Conservation (phyloP, 768 basidiomycete species). For the Boletus pseudo-olivaceus region DNA sequence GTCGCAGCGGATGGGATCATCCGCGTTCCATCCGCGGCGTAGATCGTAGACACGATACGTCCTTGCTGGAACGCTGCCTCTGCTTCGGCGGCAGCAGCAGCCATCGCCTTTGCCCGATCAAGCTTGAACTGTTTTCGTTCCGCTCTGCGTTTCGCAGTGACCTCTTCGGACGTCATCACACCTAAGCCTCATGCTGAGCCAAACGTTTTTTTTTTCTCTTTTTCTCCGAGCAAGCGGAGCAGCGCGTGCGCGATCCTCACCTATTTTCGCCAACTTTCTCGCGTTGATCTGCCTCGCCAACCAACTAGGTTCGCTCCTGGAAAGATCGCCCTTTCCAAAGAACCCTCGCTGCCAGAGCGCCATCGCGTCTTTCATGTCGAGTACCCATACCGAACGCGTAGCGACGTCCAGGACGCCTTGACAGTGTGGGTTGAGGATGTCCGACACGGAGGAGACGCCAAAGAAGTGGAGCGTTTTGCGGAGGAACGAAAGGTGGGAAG, state of each 20-base stretch:
- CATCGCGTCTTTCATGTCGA: constrained; percentile 55
- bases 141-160: constrained; percentile 81
- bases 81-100: constrained; percentile 74
- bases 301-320: constrained; percentile 95
- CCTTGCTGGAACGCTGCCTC: constrained; percentile 75
- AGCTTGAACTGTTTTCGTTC: constrained; percentile 92
- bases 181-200: constrained; percentile 1
- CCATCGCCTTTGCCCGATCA: constrained; percentile 86
- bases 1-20: constrained; percentile 76
- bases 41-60: constrained; percentile 55
- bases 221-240: neutral
- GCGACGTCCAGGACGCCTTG: constrained; percentile 72
- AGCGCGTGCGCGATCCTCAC: constrained; percentile 34
- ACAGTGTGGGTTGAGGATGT: constrained; percentile 67
- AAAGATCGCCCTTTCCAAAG: constrained; percentile 96
- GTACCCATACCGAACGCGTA: constrained; percentile 89
- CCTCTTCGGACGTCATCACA: constrained; percentile 78
- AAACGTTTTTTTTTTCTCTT: neutral
- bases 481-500: constrained; percentile 37
- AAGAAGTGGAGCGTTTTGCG: constrained; percentile 49
- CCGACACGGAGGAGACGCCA: constrained; percentile 50
- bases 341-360: constrained; percentile 88
- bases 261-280: constrained; percentile 48
- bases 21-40: constrained; percentile 45
- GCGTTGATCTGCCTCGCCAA: constrained; percentile 71